Evolutionary conservation across 2,329 filamentous ascomycete species (phyloP).

Genomic region (Coniella lustricola): DNA sequence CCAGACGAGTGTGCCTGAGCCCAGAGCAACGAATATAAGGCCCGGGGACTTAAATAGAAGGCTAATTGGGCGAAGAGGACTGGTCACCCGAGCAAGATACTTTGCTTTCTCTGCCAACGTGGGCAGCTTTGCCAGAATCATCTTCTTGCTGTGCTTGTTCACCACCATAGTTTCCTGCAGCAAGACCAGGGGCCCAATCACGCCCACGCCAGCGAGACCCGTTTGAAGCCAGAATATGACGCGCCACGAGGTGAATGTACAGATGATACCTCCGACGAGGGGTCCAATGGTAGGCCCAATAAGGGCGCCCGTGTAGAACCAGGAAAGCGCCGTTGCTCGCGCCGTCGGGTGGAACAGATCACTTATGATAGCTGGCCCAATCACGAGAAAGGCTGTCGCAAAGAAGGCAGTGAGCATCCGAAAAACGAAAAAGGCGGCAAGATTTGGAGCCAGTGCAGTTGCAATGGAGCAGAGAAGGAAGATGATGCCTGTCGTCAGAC

Average conservation of each 20-base stretch:
- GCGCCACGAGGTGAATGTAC: constrained; percentile 66
- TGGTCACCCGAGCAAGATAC: constrained; percentile 4
- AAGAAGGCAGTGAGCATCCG: constrained; percentile 68
- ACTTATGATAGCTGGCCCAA: constrained; percentile 41
- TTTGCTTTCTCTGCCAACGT: constrained; percentile 1
- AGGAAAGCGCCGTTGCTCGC: constrained; percentile 65
- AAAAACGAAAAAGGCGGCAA: constrained; percentile 67
- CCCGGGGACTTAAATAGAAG: constrained; percentile 4
- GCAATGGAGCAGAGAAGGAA: constrained; percentile 65
- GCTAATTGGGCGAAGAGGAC: not conserved
- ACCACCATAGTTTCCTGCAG: constrained; percentile 61
- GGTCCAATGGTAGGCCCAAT: constrained; percentile 65
- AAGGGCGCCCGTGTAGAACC: constrained; percentile 65
- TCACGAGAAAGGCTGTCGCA: constrained; percentile 66
- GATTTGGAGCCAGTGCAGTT: constrained; percentile 63
- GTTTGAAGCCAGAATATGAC: constrained; percentile 74
- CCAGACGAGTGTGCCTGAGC: constrained; percentile 56
- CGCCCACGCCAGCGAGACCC: constrained; percentile 54
- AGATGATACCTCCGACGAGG: constrained; percentile 68
- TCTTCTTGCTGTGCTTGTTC: constrained; percentile 19
- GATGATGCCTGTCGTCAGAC: constrained; percentile 41
- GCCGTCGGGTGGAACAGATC: constrained; percentile 60
- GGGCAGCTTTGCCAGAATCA: constrained; percentile 18
- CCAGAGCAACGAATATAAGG: constrained; percentile 49
- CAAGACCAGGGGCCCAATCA: constrained; percentile 55